These are phyloP conservation scores for Amesomyces nigricolor DNA, from an alignment of 2,329 filamentous ascomycete species.

Conservation along the genomic window DNA sequence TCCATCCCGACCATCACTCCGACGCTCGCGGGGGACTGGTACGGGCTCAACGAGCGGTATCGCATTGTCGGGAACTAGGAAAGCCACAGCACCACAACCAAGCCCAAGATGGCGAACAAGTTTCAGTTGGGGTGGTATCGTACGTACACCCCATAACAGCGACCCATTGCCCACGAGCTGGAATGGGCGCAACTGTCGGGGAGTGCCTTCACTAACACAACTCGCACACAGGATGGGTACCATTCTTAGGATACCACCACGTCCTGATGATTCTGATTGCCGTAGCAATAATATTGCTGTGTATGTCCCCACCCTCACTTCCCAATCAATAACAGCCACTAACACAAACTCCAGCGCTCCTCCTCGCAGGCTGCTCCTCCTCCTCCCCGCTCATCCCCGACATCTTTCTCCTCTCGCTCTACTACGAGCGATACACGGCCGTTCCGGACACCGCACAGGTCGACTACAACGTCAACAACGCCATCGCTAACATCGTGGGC, in stretches of 20 bases:
- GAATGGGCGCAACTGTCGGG: neutral
- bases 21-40: conserved; percentile 26
- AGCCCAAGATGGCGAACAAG: conserved; percentile 29
- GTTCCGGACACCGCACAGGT: conserved; percentile 81
- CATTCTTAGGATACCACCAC: conserved; percentile 70
- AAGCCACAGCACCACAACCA: neutral
- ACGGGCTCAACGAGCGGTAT: conserved; percentile 19
- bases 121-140: conserved; percentile 47
- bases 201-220: conserved; percentile 7
- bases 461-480: conserved; percentile 77
- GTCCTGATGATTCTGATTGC: conserved; percentile 97
- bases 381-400: conserved; percentile 90
- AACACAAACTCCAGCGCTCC: conserved; percentile 56
- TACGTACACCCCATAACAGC: conserved; percentile 31
- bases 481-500: conserved; percentile 86
- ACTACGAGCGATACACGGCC: conserved; percentile 84
- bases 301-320: conserved; percentile 56
- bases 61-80: conserved; percentile 3
- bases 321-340: neutral
- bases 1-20: conserved; percentile 24
- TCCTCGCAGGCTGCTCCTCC: conserved; percentile 93
- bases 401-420: conserved; percentile 97
- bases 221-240: conserved; percentile 50
- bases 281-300: conserved; percentile 87
- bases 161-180: neutral